Evolutionary conservation across 2,329 filamentous ascomycete genomes (phyloP), one percentile per base, ranked within the genome.

Genomic region (Ramularia endophylla): DNA sequence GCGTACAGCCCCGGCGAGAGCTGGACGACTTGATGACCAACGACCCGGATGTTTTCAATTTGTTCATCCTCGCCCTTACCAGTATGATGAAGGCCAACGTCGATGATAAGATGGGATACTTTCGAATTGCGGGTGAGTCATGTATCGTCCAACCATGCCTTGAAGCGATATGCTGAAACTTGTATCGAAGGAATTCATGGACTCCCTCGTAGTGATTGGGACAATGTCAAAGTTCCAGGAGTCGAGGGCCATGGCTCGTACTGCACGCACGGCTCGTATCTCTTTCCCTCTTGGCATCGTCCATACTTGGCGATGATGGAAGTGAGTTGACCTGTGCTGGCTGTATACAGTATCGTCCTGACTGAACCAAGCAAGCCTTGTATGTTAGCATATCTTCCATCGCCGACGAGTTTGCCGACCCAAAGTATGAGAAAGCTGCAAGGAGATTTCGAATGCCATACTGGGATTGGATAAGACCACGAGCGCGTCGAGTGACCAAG

Each of bases 271-370:
- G 27, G 20, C 4, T 38, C 36, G 20, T 17, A 27, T 16, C 12
- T 38, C n/a, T 38, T 38, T 15, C 36, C 25, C 13, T 27, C 36
- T 4, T 38, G 36, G 36, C 36, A 38, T 19, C 36, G 36, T 27
- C 36, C 36, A 11, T 38, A 38, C 15, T 16, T 38, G 9, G 19
- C 36, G n/a, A n/a, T 38, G 15, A 27, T 38, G 1, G 36, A 38
- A 25, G 36, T 38, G 11, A 27, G 36, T 15, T 13, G 11, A 27
- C 25, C 33, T 16, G 16, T 19, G 15, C 11, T 8, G 15, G 16
- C 18, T 12, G 8, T 5, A 25, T 22, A 11, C 9, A 11, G 12
- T 19, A 25, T 13, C 18, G 16, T n/a, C n/a, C 33, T 36, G 33
- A 36, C 33, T 11, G 12, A 11, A 15, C 17, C 13, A 11, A 38